Evolutionary conservation across 2,329 filamentous ascomycete species (phyloP), one percentile per base, ranked within the genome.

Genomic region (Fusarium sp.): DNA sequence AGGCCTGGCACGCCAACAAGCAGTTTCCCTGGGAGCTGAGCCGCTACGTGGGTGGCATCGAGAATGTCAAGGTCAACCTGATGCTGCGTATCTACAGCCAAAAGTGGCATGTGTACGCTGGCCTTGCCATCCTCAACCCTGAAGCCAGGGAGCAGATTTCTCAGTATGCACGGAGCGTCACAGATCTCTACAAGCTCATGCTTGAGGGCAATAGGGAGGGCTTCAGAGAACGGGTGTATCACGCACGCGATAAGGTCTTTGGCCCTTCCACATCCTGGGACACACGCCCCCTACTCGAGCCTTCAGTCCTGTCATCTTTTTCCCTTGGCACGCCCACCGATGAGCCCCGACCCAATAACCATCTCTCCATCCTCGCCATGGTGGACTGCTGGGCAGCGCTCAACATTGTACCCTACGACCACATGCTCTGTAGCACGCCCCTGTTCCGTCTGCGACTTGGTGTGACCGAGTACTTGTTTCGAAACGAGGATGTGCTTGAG

Each of bases 71-170:
- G 80, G 97, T 98, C 81, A 99, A 99, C 79, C 88, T 98, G 68
- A 98, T 93, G 68, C 82, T 99, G 67, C 93, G 95, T 70, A 98
- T 99, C 79, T 99, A 98, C 80, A 89, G 90, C 58, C 96, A 97
- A 77, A 99, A 98, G 78, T 99, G 96, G 96, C 96, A 99, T 80
- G 95, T 99, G 55, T 99, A 99, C 76, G 95, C 95, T 19, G 95
- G 95, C 1, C 88, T 99, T 8, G 95, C 96, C 10, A 99, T 99
- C 73, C 85, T 99, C 56, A 99, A 99, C 75, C 95, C 95, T 0
- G 90, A 93, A 56, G 95, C 95, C 4, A 91, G 91, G 75, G 85
- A 90, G 76, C 95, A 99, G 78, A 98, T 99, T 72, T 86, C 90
- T 53, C 93, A 98, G 80, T 99, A 98, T 76, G 94, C 95, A 9